Base-by-base conservation (phyloP, 2,329 filamentous ascomycete genomes). In the Fusarium anthophilum region DNA sequence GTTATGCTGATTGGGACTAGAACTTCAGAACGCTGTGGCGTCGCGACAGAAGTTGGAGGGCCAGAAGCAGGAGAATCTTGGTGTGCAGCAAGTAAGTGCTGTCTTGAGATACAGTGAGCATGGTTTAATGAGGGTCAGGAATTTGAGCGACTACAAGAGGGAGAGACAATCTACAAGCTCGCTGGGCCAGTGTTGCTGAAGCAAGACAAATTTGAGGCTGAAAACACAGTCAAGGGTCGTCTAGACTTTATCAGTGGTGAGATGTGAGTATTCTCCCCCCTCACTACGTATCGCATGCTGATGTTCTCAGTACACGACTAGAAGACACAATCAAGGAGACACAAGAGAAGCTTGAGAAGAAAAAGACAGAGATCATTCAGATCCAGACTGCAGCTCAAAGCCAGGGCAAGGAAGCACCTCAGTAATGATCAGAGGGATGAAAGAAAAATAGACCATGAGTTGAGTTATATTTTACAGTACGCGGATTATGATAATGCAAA, bases 111-210 rank as follows among this genome's bases (percentile, higher is more conserved):
- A 48, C 18, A 28, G 22, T 32, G 58, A 44, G 12, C 37, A 55
- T 26, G 35, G 48, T 50, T 68, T 81, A 63, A 80, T 26, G 14
- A 44, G 17, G 22, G 39, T 18, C 73, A 96, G 92, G 96, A 98
- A 83, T 98, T 98, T 82, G 87, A 90, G 45, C 88, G 89, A 61
- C 87, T 98, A 67, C 90, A 91, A 77, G 92, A 95, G 43, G 93
- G 92, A 77, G 93, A 97, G 79, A 94, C 91, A 73, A 97, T 99
- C 82, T 99, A 97, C 90, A 99, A 98, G 84, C 90, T 98, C 47
- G 91, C 98, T 53, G 96, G 96, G 0, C 96, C 96, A 0, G 94
- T 98, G 12, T 86, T 99, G 43, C 84, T 99, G 79, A 98, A 98
- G 87, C 96, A 99, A 83, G 96, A 98, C 66, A 95, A 94, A 82